Conservation (phyloP, 75 land plant genomes). For the Ceratopteris richardii region DNA sequence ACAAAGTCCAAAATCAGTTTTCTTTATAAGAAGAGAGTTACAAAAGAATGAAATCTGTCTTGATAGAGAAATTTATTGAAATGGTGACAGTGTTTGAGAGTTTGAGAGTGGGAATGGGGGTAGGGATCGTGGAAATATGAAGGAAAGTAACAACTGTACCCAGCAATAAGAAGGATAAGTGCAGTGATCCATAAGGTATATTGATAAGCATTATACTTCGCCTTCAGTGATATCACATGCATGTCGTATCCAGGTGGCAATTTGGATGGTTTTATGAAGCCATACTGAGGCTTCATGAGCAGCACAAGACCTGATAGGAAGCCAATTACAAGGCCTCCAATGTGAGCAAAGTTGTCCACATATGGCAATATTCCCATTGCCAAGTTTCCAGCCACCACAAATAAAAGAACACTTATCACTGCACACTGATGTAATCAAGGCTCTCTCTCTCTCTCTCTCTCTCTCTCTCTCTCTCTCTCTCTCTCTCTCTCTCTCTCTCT, state of each 20-base stretch:
- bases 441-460: slow-evolving; percentile 10
- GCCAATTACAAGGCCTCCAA: slow-evolving; percentile 74
- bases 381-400: slow-evolving; percentile 52
- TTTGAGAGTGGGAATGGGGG: too few relatives aligned
- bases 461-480: slow-evolving; percentile 13
- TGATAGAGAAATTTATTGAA: too few relatives aligned
- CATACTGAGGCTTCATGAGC: slow-evolving; percentile 56
- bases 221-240: slow-evolving; percentile 10
- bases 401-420: slow-evolving; percentile 42
- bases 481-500: slow-evolving; percentile 1
- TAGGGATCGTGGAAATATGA: too few relatives aligned
- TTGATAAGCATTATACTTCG: slow-evolving; percentile 36
- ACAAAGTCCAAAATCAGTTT: neutral
- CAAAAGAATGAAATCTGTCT: too few relatives aligned
- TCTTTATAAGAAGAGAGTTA: too few relatives aligned
- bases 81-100: too few relatives aligned
- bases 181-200: slow-evolving; percentile 28
- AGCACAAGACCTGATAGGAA: slow-evolving; percentile 67
- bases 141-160: slow-evolving; percentile 20
- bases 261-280: slow-evolving; percentile 33
- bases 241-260: slow-evolving; percentile 21
- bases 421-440: slow-evolving; percentile 37
- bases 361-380: slow-evolving; percentile 65
- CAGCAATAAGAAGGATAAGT: slow-evolving; percentile 21
- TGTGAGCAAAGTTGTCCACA: slow-evolving; percentile 83